phyloP scores from a whole-genome alignment of 345 rosid genomes.

The Pelargonium nanum region DNA sequence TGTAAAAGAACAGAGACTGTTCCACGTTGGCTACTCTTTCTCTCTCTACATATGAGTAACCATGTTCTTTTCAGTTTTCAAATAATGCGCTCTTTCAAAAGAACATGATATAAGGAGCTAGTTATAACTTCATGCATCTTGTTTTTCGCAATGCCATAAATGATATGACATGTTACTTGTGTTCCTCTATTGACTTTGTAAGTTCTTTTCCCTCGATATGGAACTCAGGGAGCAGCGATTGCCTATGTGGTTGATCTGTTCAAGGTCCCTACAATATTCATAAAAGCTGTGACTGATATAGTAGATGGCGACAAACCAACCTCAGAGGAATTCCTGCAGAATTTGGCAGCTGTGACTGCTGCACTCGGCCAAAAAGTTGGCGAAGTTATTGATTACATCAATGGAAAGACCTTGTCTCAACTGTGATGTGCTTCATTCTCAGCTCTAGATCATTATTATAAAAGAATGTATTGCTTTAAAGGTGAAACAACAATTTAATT shows the following conservation, averaged over 20 bases:
- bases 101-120: neutral
- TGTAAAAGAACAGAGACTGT: no score
- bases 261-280: slow-evolving; percentile 69
- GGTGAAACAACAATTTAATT: neutral
- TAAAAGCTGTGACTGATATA: slow-evolving; percentile 86
- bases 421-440: slow-evolving; percentile 29
- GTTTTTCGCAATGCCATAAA: neutral
- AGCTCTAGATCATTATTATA: neutral
- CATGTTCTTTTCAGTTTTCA: no score
- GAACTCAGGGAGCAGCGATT: slow-evolving; percentile 67
- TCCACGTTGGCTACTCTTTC: no score
- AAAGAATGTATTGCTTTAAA: neutral
- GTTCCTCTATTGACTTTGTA: neutral
- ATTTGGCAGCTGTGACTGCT: slow-evolving; percentile 63
- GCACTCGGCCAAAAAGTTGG: slow-evolving; percentile 56
- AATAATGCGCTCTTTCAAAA: no score
- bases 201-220: neutral
- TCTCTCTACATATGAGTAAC: no score
- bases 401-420: slow-evolving; percentile 54
- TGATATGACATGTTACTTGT: no score
- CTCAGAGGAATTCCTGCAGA: slow-evolving; percentile 79
- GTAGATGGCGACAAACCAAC: slow-evolving; percentile 90
- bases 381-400: slow-evolving; percentile 56
- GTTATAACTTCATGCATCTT: neutral
- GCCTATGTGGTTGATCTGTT: slow-evolving; percentile 80